Evolutionary conservation across 176 grass and related monocot species (phyloP).

Genomic region (Dendrocalamus sinicus): DNA sequence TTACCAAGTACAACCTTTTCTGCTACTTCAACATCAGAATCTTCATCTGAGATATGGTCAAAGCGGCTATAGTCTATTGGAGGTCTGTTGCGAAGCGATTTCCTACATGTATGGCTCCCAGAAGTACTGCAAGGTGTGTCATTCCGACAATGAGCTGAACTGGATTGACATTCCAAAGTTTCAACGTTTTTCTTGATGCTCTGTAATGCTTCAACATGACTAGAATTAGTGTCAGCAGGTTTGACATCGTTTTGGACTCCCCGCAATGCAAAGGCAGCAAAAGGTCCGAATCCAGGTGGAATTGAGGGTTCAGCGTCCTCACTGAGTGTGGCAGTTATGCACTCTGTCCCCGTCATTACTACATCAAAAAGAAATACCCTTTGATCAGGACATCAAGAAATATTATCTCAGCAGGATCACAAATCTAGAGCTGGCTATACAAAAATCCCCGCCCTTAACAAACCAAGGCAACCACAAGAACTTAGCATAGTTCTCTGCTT

Average conservation of each 20-base stretch:
- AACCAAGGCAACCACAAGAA: not conserved
- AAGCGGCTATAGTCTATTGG: conserved; percentile 76
- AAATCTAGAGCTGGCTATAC: not conserved
- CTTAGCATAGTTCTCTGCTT: not conserved
- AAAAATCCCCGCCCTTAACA: not conserved
- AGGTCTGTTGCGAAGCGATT: conserved; percentile 67
- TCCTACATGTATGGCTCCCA: conserved; percentile 51
- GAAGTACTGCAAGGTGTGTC: conserved; percentile 44
- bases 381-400: conserved; percentile 22
- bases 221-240: conserved; percentile 28
- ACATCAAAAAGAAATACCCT: conserved; percentile 20
- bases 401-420: not conserved
- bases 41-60: conserved; percentile 50
- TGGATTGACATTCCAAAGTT: conserved; percentile 38
- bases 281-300: conserved; percentile 79
- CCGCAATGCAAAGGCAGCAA: conserved; percentile 48
- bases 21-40: conserved; percentile 59
- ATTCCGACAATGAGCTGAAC: conserved; percentile 23
- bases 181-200: conserved; percentile 13
- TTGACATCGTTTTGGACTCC: conserved; percentile 46
- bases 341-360: conserved; percentile 72
- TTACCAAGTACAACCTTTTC: conserved; percentile 49
- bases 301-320: conserved; percentile 65
- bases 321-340: conserved; percentile 46
- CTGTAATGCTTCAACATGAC: conserved; percentile 35